Base-by-base conservation (phyloP, 352 stramenopile species). In the Pythium plurisporium region DNA sequence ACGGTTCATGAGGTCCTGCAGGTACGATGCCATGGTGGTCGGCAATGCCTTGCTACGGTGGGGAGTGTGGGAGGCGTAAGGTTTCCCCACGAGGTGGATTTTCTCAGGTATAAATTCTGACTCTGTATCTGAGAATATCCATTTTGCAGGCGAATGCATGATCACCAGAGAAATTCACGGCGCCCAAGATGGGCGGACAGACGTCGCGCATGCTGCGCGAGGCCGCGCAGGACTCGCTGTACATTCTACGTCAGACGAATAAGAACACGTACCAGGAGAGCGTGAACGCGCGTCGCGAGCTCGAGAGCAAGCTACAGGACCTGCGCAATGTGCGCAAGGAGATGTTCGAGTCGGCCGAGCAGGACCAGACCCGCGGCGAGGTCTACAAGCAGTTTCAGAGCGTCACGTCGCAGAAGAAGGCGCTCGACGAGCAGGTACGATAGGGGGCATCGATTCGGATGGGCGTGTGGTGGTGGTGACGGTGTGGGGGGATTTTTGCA, bases 1-100 rank as follows among this genome's bases (percentile, higher is more conserved):
- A 94, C 83, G 77, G 57, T 88, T 74, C 79, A 91, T 87, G 62
- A 91, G 71, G 40, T 91, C 81, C 44, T 91, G 76, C 47, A 94
- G 67, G 77, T 91, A 91, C 68, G 83, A 70, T 60, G 83, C 81
- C 83, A 94, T 94, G 5, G 40, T 46, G 57, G 55, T 59, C 49
- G 48, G 33, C 27, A 33, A 51, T 36, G 46, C 25, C n/a, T 36
- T 42, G 36, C 22, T 53, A 17, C 19, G 31, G 17, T 44, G 4
- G 38, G 14, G 11, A 5, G 17, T 43, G 22, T 23, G 22, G 2
- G 37, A 44, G n/a, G 10, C 17, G 36, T n/a, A 29, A 47, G n/a
- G n/a, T n/a, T n/a, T n/a, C n/a, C n/a, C n/a, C n/a, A n/a, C n/a
- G n/a, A n/a, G n/a, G n/a, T n/a, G 14, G 26, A 55, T 55, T 44